A percentile compares a stretch with the other conserved stretches of the same genome.
phyloP scores from a whole-genome alignment of 352 stramenopile species.

The Phytophthora crassamura region DNA sequence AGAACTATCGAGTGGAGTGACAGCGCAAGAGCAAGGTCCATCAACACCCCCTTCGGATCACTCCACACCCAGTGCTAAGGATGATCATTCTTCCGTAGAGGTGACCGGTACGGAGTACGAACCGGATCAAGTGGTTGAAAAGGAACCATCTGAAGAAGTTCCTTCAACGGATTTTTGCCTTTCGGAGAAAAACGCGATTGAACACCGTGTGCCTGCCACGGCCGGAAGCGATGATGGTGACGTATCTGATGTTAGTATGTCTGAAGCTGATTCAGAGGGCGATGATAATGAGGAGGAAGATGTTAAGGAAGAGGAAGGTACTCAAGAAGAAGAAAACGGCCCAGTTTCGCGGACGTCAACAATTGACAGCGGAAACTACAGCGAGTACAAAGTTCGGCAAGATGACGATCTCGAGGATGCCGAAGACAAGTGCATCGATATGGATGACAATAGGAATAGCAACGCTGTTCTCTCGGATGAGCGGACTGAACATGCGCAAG shows the following conservation, averaged over 20 bases:
- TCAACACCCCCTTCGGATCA: not conserved
- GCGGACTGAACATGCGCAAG: not conserved
- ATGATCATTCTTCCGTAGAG: not conserved
- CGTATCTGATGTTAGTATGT: conserved; percentile 28
- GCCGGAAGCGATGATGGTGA: conserved; percentile 22
- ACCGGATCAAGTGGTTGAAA: not conserved
- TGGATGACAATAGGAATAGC: conserved; percentile 9
- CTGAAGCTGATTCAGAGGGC: conserved; percentile 19
- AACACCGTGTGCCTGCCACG: conserved; percentile 4
- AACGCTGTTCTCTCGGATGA: not conserved
- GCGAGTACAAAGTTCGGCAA: conserved; percentile 43
- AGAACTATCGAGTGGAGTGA: not conserved
- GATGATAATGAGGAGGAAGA: conserved; percentile 21
- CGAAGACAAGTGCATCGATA: conserved; percentile 22
- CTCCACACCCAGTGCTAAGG: not conserved
- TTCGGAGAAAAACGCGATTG: not conserved
- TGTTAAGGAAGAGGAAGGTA: conserved; percentile 16
- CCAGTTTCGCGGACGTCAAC: conserved; percentile 36
- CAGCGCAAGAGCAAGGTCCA: not conserved
- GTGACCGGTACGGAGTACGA: not conserved
- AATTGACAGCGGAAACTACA: conserved; percentile 60
- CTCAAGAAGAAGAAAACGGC: conserved; percentile 22
- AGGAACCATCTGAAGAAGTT: not conserved
- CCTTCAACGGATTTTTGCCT: not conserved
- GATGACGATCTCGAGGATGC: conserved; percentile 30